Evolutionary conservation across 176 grass and related monocot species (phyloP).

Genomic region (Aegilops umbellulata): DNA sequence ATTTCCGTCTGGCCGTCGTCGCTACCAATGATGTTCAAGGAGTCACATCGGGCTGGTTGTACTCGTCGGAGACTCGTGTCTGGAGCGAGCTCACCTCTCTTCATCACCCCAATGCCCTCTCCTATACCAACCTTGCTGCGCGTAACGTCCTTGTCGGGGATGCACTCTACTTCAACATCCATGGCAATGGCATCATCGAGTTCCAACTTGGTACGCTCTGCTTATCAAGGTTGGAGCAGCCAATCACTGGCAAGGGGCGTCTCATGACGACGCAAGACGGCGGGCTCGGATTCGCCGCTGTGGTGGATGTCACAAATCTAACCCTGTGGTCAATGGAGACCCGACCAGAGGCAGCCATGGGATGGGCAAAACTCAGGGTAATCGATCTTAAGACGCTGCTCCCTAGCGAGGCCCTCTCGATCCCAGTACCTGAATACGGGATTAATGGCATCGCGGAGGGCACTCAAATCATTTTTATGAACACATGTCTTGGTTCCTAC

Average conservation of each 20-base stretch:
- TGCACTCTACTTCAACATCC: background rate
- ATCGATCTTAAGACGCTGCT: background rate
- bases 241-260: background rate
- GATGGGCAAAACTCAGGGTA: background rate
- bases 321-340: background rate
- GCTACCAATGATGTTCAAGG: too few species aligned
- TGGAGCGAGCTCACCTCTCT: background rate
- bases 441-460: background rate
- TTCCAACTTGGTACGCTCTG: background rate
- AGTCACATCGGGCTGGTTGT: too few species aligned
- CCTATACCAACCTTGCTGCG: background rate
- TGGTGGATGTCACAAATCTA: background rate
- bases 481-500: too few species aligned
- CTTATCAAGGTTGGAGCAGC: background rate
- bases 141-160: background rate
- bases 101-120: background rate
- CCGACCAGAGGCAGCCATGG: background rate
- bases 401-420: background rate
- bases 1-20: too few species aligned
- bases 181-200: background rate
- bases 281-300: background rate
- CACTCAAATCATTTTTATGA: too few species aligned
- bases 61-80: too few species aligned
- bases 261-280: background rate
- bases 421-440: too few species aligned